Evolutionary conservation across 2,329 filamentous ascomycete species (phyloP).

Genomic region (Neonectria sp.): DNA sequence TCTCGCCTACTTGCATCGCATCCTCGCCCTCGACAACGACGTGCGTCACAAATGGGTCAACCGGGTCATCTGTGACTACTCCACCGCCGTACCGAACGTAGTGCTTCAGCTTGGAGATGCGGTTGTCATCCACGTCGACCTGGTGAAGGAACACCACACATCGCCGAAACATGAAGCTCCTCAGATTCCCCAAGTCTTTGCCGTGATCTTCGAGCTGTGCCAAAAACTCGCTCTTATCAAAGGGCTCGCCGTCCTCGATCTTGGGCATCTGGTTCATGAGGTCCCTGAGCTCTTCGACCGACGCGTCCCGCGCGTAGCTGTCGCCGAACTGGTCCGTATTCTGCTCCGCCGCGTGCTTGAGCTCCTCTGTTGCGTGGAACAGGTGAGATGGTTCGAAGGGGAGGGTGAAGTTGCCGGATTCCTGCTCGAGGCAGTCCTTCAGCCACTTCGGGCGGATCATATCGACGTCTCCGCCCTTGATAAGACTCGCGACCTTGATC

Average conservation of each 20-base stretch:
- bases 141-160: slow-evolving; percentile 60
- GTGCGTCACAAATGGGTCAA: slow-evolving; percentile 77
- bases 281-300: slow-evolving; percentile 72
- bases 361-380: slow-evolving; percentile 75
- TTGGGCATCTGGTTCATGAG: slow-evolving; percentile 67
- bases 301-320: slow-evolving; percentile 82
- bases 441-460: slow-evolving; percentile 89
- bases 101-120: slow-evolving; percentile 64
- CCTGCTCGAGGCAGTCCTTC: slow-evolving; percentile 81
- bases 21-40: slow-evolving; percentile 69
- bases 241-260: slow-evolving; percentile 57
- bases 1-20: slow-evolving; percentile 54
- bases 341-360: slow-evolving; percentile 67
- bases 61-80: slow-evolving; percentile 63
- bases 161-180: slow-evolving; percentile 67
- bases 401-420: slow-evolving; percentile 73
- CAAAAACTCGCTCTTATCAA: slow-evolving; percentile 64
- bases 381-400: slow-evolving; percentile 76
- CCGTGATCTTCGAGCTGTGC: slow-evolving; percentile 70
- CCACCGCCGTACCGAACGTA: slow-evolving; percentile 81
- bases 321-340: slow-evolving; percentile 86
- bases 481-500: slow-evolving; percentile 87
- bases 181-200: slow-evolving; percentile 64
- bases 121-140: slow-evolving; percentile 49
- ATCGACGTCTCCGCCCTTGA: slow-evolving; percentile 78